Conservation (phyloP, 768 basidiomycete genomes). For the Rhodotorula sphaerocarpa region DNA sequence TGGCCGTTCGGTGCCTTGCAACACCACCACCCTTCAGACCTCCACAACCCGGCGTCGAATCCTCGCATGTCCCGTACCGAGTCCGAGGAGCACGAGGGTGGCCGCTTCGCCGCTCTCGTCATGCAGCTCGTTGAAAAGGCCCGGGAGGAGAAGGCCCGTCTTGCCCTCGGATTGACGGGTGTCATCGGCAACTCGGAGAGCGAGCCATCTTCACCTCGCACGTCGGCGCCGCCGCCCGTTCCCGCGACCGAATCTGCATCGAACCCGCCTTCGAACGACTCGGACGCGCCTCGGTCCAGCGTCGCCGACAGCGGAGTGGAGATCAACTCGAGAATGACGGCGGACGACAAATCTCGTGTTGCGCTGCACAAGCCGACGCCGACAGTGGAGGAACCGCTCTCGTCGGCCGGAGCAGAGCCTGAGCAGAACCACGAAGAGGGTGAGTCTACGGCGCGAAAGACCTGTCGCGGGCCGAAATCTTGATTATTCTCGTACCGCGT, state of each 20-base stretch:
- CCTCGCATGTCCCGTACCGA: background rate
- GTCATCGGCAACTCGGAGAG: background rate
- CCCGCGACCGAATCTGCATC: background rate
- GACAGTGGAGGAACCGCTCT: too few relatives aligned
- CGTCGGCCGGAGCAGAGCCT: too few relatives aligned
- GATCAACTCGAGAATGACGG: background rate
- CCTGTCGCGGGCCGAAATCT: too few relatives aligned
- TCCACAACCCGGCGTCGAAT: background rate
- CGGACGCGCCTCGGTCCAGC: slow-evolving; percentile 12
- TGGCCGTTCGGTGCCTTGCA: background rate
- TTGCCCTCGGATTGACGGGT: slow-evolving; percentile 17
- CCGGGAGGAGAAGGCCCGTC: slow-evolving; percentile 29
- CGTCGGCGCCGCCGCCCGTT: background rate
- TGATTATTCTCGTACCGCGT: too few relatives aligned
- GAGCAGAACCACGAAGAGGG: too few relatives aligned
- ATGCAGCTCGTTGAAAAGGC: slow-evolving; percentile 31
- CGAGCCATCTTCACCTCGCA: background rate
- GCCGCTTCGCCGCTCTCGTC: slow-evolving; percentile 29
- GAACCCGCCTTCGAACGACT: slow-evolving; percentile 1
- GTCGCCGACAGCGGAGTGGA: slow-evolving; percentile 21
- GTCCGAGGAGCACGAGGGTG: slow-evolving; percentile 4
- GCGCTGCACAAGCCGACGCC: too few relatives aligned
- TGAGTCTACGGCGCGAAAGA: too few relatives aligned
- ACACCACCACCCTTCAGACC: background rate
- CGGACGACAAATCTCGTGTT: background rate